phyloP scores from a whole-genome alignment of 306 rosid genomes.

The Abrus precatorius region DNA sequence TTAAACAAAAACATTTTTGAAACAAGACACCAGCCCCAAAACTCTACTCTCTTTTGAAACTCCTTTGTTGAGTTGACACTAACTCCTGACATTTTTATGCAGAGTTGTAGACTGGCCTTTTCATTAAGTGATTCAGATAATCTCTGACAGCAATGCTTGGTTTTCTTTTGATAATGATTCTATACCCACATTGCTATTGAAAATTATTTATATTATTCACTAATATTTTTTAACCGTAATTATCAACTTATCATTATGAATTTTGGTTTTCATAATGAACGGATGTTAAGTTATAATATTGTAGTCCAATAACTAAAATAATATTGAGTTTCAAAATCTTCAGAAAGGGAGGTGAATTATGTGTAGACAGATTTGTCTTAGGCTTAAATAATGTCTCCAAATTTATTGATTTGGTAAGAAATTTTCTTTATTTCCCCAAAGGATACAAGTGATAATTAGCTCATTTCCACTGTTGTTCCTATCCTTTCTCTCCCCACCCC shows the following conservation, averaged over 20 bases:
- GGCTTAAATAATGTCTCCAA: conserved; percentile 27
- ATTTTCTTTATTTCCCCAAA: neutral
- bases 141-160: conserved; percentile 19
- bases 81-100: conserved; percentile 10
- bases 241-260: neutral
- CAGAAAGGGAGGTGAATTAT: conserved; percentile 20
- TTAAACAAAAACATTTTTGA: conserved; percentile 24
- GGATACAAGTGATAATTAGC: conserved; percentile 20
- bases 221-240: neutral
- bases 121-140: conserved; percentile 21
- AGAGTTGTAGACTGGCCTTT: neutral
- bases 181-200: conserved; percentile 26
- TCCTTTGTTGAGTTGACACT: conserved; percentile 12
- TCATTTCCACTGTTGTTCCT: conserved; percentile 2
- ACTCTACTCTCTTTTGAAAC: conserved; percentile 10
- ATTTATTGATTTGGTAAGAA: conserved; percentile 33
- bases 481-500: neutral
- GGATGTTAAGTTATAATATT: conserved; percentile 27
- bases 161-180: conserved; percentile 21
- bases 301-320: conserved; percentile 3
- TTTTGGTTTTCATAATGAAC: conserved; percentile 27
- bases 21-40: conserved; percentile 3
- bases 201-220: conserved; percentile 7
- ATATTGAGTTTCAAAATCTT: conserved; percentile 38
- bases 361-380: conserved; percentile 7